A percentile compares a stretch with the other conserved stretches of the same genome.
Conservation (phyloP, 2,329 filamentous ascomycete genomes). For the Trichoderma koningii region DNA sequence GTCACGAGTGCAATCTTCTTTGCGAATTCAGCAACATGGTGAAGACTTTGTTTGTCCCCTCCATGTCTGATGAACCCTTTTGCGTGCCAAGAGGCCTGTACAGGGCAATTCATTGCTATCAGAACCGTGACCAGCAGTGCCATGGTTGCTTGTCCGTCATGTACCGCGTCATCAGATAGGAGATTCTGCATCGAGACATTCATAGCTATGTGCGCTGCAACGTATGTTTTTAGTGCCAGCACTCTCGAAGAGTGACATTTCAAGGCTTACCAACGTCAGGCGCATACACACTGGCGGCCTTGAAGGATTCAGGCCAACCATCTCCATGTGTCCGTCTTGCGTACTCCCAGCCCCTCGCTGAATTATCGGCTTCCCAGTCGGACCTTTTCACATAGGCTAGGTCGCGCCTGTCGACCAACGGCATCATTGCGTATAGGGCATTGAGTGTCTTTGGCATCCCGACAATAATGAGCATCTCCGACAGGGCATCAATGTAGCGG, state of each 20-base stretch:
- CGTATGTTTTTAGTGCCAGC: neutral
- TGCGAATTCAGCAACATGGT: neutral
- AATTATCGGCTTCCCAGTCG: conserved; percentile 7
- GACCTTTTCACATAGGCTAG: neutral
- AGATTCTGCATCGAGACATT: conserved; percentile 16
- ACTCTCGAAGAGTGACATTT: neutral
- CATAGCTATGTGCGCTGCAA: conserved; percentile 5
- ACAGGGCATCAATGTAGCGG: conserved; percentile 11
- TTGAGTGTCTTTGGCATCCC: conserved; percentile 20
- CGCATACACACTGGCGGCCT: neutral
- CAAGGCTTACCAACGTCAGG: conserved; percentile 9
- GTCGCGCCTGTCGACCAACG: neutral
- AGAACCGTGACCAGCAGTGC: conserved; percentile 9
- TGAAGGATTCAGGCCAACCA: neutral
- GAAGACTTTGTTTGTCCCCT: neutral
- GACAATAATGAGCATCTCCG: conserved; percentile 16
- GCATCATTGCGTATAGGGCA: neutral
- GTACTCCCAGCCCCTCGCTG: conserved; percentile 17
- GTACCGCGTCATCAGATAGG: conserved; percentile 9
- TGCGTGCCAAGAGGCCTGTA: conserved; percentile 15
- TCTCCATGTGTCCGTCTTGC: conserved; percentile 14
- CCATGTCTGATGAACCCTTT: conserved; percentile 12
- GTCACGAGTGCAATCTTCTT: neutral
- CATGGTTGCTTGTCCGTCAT: conserved; percentile 14
- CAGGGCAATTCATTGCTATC: conserved; percentile 5